Evolutionary conservation across 371 early-diverging fungal genomes (phyloP).

Genomic region (Saksenaea oblongispora): DNA sequence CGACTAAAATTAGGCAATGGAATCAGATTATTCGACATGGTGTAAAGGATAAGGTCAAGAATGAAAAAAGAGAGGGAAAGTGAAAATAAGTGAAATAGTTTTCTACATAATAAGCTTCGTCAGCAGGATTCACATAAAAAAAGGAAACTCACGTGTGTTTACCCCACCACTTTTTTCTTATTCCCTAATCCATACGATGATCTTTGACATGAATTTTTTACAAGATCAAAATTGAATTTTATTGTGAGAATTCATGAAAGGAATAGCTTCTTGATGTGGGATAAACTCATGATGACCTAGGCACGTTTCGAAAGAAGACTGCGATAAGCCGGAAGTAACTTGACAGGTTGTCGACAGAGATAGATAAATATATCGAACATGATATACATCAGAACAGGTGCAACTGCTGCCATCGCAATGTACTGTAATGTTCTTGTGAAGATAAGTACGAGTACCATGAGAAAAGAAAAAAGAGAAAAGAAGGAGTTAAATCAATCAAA

Average conservation of each 20-base stretch:
- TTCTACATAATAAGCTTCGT: neutral
- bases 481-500: neutral
- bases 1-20: slow-evolving; percentile 38
- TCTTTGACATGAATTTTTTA: too few species aligned
- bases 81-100: neutral
- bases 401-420: neutral
- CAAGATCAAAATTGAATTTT: too few species aligned
- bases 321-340: neutral
- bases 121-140: neutral
- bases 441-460: neutral
- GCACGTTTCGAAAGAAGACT: neutral
- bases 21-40: neutral
- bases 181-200: neutral
- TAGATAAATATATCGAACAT: neutral
- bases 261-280: neutral
- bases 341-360: neutral
- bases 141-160: neutral
- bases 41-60: neutral
- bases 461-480: neutral
- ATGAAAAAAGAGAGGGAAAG: neutral
- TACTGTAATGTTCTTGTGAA: neutral
- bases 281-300: neutral
- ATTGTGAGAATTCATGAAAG: neutral
- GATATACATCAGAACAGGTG: neutral
- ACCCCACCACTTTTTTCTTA: neutral